Evolutionary conservation across 2,329 filamentous ascomycete species (phyloP).

Genomic region (Neofusicoccum ribis): DNA sequence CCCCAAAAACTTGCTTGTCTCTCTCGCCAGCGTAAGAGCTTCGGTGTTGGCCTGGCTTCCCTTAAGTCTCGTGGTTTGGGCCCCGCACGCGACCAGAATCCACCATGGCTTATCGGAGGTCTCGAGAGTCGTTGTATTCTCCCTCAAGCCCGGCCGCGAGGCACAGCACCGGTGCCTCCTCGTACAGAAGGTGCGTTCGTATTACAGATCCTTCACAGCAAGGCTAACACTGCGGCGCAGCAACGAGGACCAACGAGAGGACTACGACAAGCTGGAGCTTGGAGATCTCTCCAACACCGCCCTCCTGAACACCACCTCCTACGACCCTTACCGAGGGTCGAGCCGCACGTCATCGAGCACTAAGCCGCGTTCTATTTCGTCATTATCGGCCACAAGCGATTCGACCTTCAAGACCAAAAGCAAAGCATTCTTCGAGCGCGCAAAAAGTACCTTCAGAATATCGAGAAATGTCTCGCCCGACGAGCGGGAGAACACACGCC

Average conservation of each 20-base stretch:
- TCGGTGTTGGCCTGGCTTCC: neutral
- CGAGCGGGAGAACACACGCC: slow-evolving; percentile 12
- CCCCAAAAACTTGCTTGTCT: neutral
- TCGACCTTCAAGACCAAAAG: neutral
- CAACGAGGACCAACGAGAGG: neutral
- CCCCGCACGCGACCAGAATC: neutral
- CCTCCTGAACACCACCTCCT: neutral
- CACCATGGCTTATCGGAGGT: neutral
- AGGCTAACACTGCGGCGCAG: neutral
- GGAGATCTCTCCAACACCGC: slow-evolving; percentile 6
- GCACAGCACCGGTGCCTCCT: neutral
- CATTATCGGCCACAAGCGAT: neutral
- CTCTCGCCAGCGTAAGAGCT: neutral
- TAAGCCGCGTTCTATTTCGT: neutral
- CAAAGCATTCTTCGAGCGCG: slow-evolving; percentile 2
- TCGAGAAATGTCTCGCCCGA: slow-evolving; percentile 4
- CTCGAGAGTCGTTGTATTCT: neutral
- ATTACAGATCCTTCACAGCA: neutral
- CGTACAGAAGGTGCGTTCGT: neutral
- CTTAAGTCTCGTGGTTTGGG: neutral
- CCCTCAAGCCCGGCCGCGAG: neutral
- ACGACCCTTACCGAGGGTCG: neutral
- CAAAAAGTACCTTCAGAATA: slow-evolving; percentile 3
- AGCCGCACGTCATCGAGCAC: neutral
- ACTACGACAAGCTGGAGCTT: slow-evolving; percentile 7